These are phyloP conservation scores for Atkinsonella hypoxylon DNA, from an alignment of 2,329 filamentous ascomycete species.

Conservation along the genomic window DNA sequence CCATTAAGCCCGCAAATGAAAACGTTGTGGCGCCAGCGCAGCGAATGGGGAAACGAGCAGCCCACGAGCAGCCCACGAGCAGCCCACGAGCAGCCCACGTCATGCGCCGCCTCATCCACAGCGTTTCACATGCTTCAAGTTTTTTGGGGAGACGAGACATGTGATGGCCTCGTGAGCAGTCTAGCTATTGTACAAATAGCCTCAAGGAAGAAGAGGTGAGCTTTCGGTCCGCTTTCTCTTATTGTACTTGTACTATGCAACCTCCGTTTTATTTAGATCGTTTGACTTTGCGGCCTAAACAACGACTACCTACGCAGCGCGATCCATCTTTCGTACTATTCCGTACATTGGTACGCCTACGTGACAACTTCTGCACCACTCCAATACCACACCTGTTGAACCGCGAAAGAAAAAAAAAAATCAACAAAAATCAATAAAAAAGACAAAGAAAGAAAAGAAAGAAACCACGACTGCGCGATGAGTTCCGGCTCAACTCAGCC, in stretches of 20 bases:
- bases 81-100: neutral
- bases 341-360: no score
- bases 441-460: neutral
- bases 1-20: neutral
- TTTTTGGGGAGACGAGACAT: neutral
- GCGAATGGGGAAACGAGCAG: neutral
- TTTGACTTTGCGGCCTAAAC: no score
- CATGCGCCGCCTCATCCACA: neutral
- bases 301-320: no score
- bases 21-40: neutral
- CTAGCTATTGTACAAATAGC: neutral
- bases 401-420: no score
- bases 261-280: no score
- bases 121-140: conserved; percentile 1
- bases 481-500: neutral
- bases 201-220: neutral
- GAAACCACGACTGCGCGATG: neutral
- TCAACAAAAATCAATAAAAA: neutral
- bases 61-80: neutral
- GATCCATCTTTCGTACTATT: no score
- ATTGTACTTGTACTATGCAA: neutral
- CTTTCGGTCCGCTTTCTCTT: neutral
- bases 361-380: no score
- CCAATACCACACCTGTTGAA: no score
- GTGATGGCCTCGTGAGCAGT: neutral